Percentiles rank a stretch among this genome's conserved stretches.
phyloP scores from a whole-genome alignment of 2,329 filamentous ascomycete species.

The Ophiocordyceps camponoti-leonardi region DNA sequence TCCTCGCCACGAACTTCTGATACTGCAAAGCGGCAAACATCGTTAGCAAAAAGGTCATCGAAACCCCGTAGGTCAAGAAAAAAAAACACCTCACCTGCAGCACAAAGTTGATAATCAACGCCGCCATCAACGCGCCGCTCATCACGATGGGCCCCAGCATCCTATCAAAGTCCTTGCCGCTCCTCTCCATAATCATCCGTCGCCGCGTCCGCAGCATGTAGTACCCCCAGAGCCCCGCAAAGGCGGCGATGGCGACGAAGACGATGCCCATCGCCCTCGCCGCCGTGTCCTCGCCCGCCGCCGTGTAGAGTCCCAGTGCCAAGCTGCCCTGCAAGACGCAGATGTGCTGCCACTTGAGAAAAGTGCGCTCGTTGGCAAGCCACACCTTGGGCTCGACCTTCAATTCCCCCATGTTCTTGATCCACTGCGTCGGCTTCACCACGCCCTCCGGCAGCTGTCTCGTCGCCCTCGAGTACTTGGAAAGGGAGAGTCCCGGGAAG shows the following conservation, averaged over 20 bases:
- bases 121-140: slow-evolving; percentile 59
- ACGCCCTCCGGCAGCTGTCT: slow-evolving; percentile 66
- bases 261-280: slow-evolving; percentile 65
- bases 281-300: slow-evolving; percentile 62
- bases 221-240: slow-evolving; percentile 79
- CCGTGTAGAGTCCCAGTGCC: slow-evolving; percentile 74
- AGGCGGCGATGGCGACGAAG: slow-evolving; percentile 67
- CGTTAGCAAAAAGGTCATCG: slow-evolving; percentile 1
- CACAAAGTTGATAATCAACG: slow-evolving; percentile 71
- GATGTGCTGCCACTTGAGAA: slow-evolving; percentile 98
- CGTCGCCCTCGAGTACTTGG: slow-evolving; percentile 48
- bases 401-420: slow-evolving; percentile 86
- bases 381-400: slow-evolving; percentile 96
- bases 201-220: slow-evolving; percentile 60
- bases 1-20: slow-evolving; percentile 12
- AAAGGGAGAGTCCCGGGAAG: slow-evolving; percentile 68
- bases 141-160: slow-evolving; percentile 71
- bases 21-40: slow-evolving; percentile 8
- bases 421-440: slow-evolving; percentile 67
- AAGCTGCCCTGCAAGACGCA: slow-evolving; percentile 71
- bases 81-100: slow-evolving; percentile 62
- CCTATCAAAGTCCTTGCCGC: slow-evolving; percentile 87
- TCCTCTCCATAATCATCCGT: slow-evolving; percentile 66
- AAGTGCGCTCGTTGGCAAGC: slow-evolving; percentile 96
- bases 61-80: too few species aligned